phyloP scores from a whole-genome alignment of 306 rosid genomes.

The Luffa acutangula region DNA sequence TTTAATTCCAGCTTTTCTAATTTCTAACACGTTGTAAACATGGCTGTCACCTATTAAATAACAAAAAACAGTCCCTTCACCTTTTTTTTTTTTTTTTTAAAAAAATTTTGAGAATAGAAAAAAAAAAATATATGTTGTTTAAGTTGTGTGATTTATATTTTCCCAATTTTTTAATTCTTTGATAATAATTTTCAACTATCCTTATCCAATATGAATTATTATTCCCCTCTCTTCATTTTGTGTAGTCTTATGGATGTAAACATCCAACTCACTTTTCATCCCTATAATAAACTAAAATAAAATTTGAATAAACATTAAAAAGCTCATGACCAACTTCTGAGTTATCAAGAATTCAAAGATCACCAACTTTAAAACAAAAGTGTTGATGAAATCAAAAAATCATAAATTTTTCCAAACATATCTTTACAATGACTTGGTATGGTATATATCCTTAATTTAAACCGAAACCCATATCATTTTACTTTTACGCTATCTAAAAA shows the following conservation, averaged over 20 bases:
- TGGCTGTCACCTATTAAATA: neutral
- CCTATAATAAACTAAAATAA: too few species aligned
- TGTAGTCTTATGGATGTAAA: neutral
- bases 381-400: neutral
- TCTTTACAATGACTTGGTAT: too few species aligned
- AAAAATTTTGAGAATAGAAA: neutral
- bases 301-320: too few species aligned
- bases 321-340: neutral
- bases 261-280: neutral
- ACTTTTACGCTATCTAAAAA: too few species aligned
- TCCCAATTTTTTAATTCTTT: too few species aligned
- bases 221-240: neutral
- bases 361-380: too few species aligned
- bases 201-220: neutral
- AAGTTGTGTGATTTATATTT: neutral
- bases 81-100: neutral
- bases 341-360: neutral
- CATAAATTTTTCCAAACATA: too few species aligned
- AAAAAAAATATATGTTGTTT: neutral
- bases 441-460: too few species aligned
- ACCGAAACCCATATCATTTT: too few species aligned
- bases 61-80: neutral
- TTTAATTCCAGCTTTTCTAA: neutral
- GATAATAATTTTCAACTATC: neutral
- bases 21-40: neutral